Evolutionary conservation across 805 yeast genomes (phyloP).

Genomic region (Isabelozyma gotoi): DNA sequence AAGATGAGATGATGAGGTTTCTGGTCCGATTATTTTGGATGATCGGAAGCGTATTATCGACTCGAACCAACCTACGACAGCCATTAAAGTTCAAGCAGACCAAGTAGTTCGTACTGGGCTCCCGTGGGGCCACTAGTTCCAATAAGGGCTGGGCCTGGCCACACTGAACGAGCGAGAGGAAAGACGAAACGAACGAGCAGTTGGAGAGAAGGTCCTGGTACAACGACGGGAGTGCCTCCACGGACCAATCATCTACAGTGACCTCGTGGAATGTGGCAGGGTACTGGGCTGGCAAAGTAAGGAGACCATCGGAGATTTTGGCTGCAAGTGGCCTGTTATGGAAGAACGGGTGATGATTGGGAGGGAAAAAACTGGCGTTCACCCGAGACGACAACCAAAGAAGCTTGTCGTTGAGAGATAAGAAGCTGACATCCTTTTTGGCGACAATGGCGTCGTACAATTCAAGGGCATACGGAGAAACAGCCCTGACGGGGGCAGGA

Average conservation of each 20-base stretch:
- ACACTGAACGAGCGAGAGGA: slow-evolving; percentile 48
- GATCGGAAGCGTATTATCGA: slow-evolving; percentile 49
- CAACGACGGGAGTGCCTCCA: slow-evolving; percentile 27
- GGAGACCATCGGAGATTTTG: background rate
- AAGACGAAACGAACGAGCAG: slow-evolving; percentile 75
- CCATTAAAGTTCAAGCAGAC: slow-evolving; percentile 56
- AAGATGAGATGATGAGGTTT: slow-evolving; percentile 36
- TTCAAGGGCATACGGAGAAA: slow-evolving; percentile 20
- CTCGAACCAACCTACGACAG: slow-evolving; percentile 40
- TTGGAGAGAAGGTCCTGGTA: slow-evolving; percentile 57
- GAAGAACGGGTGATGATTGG: slow-evolving; percentile 3
- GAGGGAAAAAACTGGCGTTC: slow-evolving; percentile 13
- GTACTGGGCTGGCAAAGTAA: slow-evolving; percentile 12
- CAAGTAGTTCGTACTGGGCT: slow-evolving; percentile 28
- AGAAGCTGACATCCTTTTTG: background rate
- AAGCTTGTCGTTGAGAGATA: slow-evolving; percentile 14
- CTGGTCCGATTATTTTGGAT: slow-evolving; percentile 16
- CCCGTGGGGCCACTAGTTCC: slow-evolving; percentile 22
- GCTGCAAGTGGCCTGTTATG: background rate
- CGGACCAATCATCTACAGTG: slow-evolving; percentile 43
- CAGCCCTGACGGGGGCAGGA: slow-evolving; percentile 3
- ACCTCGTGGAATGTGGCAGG: slow-evolving; percentile 6
- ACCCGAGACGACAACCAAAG: slow-evolving; percentile 28
- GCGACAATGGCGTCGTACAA: slow-evolving; percentile 16
- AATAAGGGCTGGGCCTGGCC: slow-evolving; percentile 14